Evolutionary conservation across 768 basidiomycete genomes (phyloP).

Genomic region (Pisolithus sp.): DNA sequence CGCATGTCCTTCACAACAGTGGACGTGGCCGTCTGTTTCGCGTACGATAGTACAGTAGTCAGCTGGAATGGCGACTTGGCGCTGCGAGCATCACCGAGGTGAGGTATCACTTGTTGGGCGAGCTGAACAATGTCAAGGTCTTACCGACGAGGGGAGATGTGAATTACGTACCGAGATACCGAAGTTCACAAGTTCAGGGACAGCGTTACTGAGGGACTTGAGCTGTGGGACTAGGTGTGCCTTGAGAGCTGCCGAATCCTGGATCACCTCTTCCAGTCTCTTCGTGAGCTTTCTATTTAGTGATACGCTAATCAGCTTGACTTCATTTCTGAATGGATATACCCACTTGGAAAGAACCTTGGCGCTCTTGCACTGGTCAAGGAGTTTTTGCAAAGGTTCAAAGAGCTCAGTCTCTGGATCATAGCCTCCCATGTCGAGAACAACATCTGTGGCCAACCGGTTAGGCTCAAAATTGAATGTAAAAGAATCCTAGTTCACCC

Average conservation of each 20-base stretch:
- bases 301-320: constrained; percentile 2
- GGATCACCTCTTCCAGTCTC: constrained; percentile 73
- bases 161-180: constrained; percentile 66
- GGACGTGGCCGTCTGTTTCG: constrained; percentile 65
- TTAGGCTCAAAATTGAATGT: not conserved
- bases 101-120: constrained; percentile 82
- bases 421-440: constrained; percentile 66
- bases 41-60: constrained; percentile 59
- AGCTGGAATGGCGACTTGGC: constrained; percentile 78
- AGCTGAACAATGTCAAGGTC: constrained; percentile 41
- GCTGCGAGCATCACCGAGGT: constrained; percentile 73
- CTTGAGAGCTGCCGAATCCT: constrained; percentile 67
- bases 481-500: constrained; percentile 38
- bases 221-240: constrained; percentile 66
- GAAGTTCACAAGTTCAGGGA: constrained; percentile 82
- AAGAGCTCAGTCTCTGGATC: constrained; percentile 74
- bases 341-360: constrained; percentile 75
- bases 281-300: constrained; percentile 77
- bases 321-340: not conserved
- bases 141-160: not conserved
- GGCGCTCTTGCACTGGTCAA: constrained; percentile 76
- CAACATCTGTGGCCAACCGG: constrained; percentile 46
- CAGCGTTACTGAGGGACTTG: constrained; percentile 60
- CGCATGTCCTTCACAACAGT: constrained; percentile 65
- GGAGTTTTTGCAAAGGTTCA: constrained; percentile 71